Percentiles rank a stretch among this genome's conserved stretches.
phyloP scores from a whole-genome alignment of 2,329 filamentous ascomycete species.

The Periconia digitata region DNA sequence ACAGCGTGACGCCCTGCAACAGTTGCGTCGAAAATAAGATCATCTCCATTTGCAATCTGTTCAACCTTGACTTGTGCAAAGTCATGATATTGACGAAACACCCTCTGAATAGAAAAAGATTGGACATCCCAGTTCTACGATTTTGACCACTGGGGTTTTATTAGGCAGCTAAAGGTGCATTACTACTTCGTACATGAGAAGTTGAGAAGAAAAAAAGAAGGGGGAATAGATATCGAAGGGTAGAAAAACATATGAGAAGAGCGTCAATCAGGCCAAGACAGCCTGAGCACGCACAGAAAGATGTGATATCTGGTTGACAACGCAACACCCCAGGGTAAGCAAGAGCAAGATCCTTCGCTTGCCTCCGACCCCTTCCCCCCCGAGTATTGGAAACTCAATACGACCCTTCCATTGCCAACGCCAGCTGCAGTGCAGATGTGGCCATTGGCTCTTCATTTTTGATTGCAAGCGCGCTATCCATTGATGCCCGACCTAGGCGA shows the following conservation, averaged over 20 bases:
- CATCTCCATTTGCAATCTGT: too few species aligned
- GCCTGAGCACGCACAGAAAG: slow-evolving; percentile 20
- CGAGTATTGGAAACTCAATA: slow-evolving; percentile 28
- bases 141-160: slow-evolving; percentile 33
- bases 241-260: slow-evolving; percentile 45
- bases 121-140: background rate
- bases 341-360: slow-evolving; percentile 28
- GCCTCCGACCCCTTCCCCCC: slow-evolving; percentile 21
- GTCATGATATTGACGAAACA: too few species aligned
- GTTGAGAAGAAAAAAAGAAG: slow-evolving; percentile 29
- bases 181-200: slow-evolving; percentile 44
- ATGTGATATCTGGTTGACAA: slow-evolving; percentile 28
- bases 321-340: slow-evolving; percentile 26
- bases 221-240: slow-evolving; percentile 46
- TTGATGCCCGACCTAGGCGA: slow-evolving; percentile 3
- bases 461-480: slow-evolving; percentile 32
- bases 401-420: slow-evolving; percentile 32
- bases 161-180: slow-evolving; percentile 38
- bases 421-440: slow-evolving; percentile 30
- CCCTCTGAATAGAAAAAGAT: too few species aligned
- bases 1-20: too few species aligned
- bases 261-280: slow-evolving; percentile 35
- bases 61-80: too few species aligned
- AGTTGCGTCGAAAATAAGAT: too few species aligned
- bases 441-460: slow-evolving; percentile 21